Base-by-base conservation (phyloP, 306 rosid genomes). In the Purshia tridentata region DNA sequence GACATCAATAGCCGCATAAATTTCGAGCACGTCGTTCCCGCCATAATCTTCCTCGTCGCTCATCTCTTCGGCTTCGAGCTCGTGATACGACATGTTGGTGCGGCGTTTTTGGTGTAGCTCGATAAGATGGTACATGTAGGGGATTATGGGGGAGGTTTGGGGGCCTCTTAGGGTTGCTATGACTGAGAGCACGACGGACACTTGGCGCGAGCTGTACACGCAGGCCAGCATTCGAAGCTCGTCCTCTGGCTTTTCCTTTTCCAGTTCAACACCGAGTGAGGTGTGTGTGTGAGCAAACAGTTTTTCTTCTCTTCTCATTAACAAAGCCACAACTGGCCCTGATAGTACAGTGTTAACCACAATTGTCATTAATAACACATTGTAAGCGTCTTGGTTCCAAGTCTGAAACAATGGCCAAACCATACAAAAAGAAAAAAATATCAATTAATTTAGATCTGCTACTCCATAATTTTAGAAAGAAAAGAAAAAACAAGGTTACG, bases 41-140 rank as follows among this genome's bases (percentile, higher is more conserved):
- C 98, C 97, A n/a, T 88, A 89, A 23, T 59, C 78, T 60, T 94
- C 97, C 0, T 89, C 91, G 5, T 91, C 97, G 7, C 96, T 91
- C 22, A 89, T 52, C 15, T 91, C 97, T 0, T 81, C 77, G 0
- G 72, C 82, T 76, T 88, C 96, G 2, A 88, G 90, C 76, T 94
- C 95, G 52, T 94, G 98, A 74, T 78, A 94, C 4, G 91, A 83
- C 56, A 86, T 22, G 47, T 86, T 91, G 41, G 88, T 72, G 64
- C 86, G 83, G 16, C 88, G 84, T 49, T 86, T 91, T 62, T 77
- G 81, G 23, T 84, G 82, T 11, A 91, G 90, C 82, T 94, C 98
- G 55, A 94, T 87, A 6, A 94, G 85, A 71, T 94, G 97, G 73
- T 88, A 64, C 61, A 90, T 20, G 67, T 82, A 87, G 69, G 84